Percentiles rank a stretch among this genome's conserved stretches.
phyloP scores from a whole-genome alignment of 2,329 filamentous ascomycete genomes.

The Penicillium sp. region DNA sequence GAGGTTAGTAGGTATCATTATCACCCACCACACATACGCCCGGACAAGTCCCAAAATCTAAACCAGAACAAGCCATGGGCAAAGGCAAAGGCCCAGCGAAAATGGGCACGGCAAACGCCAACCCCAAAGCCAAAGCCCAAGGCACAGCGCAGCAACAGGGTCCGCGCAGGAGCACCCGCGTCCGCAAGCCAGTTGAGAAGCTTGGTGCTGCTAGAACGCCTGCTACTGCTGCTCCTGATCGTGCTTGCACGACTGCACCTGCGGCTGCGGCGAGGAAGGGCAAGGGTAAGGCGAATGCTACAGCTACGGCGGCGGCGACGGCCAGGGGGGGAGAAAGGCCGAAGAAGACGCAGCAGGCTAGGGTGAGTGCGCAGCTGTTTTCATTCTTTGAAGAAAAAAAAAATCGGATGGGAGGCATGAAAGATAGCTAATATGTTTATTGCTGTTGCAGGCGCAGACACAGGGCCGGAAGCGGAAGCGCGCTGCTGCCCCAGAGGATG shows the following conservation, averaged over 20 bases:
- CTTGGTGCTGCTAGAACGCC: not conserved
- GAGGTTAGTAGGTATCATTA: too few species aligned
- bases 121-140: not conserved
- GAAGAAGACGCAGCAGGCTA: not conserved
- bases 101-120: not conserved
- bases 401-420: too few species aligned
- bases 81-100: too few species aligned
- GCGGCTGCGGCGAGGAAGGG: too few species aligned
- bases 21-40: too few species aligned
- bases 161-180: not conserved
- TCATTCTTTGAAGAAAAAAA: too few species aligned
- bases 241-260: too few species aligned
- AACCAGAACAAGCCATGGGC: too few species aligned
- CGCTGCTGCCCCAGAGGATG: not conserved
- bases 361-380: not conserved
- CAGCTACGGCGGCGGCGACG: not conserved
- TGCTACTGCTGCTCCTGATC: too few species aligned
- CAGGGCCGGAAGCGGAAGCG: not conserved
- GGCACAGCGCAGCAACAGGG: not conserved
- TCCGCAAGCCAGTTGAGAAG: not conserved
- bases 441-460: not conserved
- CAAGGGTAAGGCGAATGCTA: not conserved
- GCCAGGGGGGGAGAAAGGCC: not conserved
- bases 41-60: too few species aligned
- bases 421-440: too few species aligned